Evolutionary conservation across 345 rosid species (phyloP), one percentile per base, ranked within the genome.

Genomic region (Tarenaya hassleriana): DNA sequence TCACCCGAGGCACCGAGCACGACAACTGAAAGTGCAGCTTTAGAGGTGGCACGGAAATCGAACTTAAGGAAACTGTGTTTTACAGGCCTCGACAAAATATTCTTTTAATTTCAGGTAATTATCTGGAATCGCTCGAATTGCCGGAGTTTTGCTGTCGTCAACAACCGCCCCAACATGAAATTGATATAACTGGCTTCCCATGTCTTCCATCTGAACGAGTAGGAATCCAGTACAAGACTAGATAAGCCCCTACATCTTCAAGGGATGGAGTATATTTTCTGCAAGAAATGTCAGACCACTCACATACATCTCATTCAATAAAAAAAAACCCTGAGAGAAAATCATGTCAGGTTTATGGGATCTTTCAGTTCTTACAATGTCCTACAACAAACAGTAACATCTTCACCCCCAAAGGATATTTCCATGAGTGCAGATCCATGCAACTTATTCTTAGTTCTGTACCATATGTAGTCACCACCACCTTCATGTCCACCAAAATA

Each of bases 1-100:
- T 89, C 97, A 69, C 97, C 95, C 61, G 95, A 85, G 52, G 97
- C 97, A 65, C 97, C 97, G 18, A 89, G 85, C 55, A 89, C 95
- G 32, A 83, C 49, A 55, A 89, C 73, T 10, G 97, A 85, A 53
- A 92, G 88, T n/a, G n/a, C n/a, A n/a, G n/a, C n/a, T n/a, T n/a
- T n/a, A n/a, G n/a, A n/a, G n/a, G n/a, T n/a, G n/a, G n/a, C n/a
- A n/a, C n/a, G n/a, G n/a, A n/a, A n/a, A n/a, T n/a, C n/a, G n/a
- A n/a, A n/a, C n/a, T n/a, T n/a, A n/a, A n/a, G n/a, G n/a, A n/a
- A n/a, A n/a, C n/a, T n/a, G n/a, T n/a, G n/a, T n/a, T n/a, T n/a
- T n/a, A n/a, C n/a, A n/a, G n/a, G n/a, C n/a, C n/a, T n/a, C n/a
- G n/a, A n/a, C n/a, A n/a, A n/a, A n/a, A n/a, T n/a, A n/a, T n/a